Evolutionary conservation across 352 stramenopile species (phyloP), one percentile per base, ranked within the genome.

Genomic region (Globisporangium viniferum): DNA sequence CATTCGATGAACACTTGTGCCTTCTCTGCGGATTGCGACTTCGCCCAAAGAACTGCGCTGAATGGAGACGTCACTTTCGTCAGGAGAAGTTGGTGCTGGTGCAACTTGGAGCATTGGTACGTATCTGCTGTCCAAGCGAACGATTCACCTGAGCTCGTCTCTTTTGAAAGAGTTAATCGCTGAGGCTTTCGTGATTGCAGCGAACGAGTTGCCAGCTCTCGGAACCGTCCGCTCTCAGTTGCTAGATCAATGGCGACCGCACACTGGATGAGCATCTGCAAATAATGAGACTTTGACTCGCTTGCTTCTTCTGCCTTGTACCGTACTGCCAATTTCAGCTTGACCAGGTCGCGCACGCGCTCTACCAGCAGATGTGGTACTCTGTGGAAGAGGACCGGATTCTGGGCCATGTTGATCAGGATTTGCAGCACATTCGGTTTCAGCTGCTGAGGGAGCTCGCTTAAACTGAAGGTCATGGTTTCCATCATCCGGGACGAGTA

Each of bases 251-350:
- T 35, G 24, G 79, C 70, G 27, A 92, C 22, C 10, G 81, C 71
- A 51, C 82, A 91, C 46, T 94, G 76, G 0, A 89, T 68, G 3
- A 94, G 67, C 27, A 53, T 66, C 36, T 93, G 84, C 15, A 93
- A 62, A 51, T 90, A 90, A 1, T 78, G 69, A 14, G 82, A 91
- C 46, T 93, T 93, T 15, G 77, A 67, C 31, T 89, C 80, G 6
- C 71, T 62, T 35, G 72, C 64, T 18, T 86, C 80, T 56, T 93
- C 87, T 1, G 62, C 70, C 20, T 76, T 63, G 53, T 84, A 76
- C 10, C 88, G 82, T 9, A 79, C 76, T 4, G 75, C 74, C 55
- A 92, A 67, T 41, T 92, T 90, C 12, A 73, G 48, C 27, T 77
- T 73, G 7, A 94, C 31, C 20, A 82, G 48, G 22, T 73, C 67